Base-by-base conservation (phyloP, 768 basidiomycete species). In the Leccinum subgranulosum region DNA sequence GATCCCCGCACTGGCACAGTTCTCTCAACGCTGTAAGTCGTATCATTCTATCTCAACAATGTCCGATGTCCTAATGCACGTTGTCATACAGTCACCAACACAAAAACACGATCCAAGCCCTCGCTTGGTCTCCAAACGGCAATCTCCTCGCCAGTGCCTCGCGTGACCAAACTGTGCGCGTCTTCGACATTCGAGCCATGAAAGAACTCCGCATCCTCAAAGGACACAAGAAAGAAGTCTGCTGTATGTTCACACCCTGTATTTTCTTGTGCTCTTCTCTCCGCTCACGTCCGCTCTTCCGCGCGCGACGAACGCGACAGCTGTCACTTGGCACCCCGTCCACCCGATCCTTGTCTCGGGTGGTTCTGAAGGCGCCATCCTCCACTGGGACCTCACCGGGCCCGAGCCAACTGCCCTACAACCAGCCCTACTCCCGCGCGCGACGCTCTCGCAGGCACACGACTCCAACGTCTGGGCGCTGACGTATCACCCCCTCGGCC, bases 141-240 rank as follows among this genome's bases (percentile, higher is more conserved):
- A 90, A 97, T 70, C 78, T 94, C 43, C 85, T 98, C 15, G 96
- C 95, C 17, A 95, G 94, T 55, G 97, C 93, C 6, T 95, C 94
- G 15, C 84, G 97, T 46, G 97, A 99, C 69, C 93, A 95, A 68
- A 90, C 92, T 12, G 87, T 98, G 36, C 88, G 95, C 31, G 90
- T 99, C 11, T 99, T 98, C 67, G 97, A 99, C 69, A 98, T 99
- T 62, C 86, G 97, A 17, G 94, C 94, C 50, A 96, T 99, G 91
- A 95, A 96, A 72, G 95, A 98, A 70, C 85, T 92, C 71, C 84
- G 91, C 23, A 76, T 92, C 17, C 84, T 98, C 61, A 92, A 93
- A 66, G 97, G 97, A 1, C 97, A 99, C 80, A 94, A 94, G 70
- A 96, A 98, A 68, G 97, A 98, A 82, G 94, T 97, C 41, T 95